phyloP scores from a whole-genome alignment of 139 green algal species.

The Coelastrella sp. region DNA sequence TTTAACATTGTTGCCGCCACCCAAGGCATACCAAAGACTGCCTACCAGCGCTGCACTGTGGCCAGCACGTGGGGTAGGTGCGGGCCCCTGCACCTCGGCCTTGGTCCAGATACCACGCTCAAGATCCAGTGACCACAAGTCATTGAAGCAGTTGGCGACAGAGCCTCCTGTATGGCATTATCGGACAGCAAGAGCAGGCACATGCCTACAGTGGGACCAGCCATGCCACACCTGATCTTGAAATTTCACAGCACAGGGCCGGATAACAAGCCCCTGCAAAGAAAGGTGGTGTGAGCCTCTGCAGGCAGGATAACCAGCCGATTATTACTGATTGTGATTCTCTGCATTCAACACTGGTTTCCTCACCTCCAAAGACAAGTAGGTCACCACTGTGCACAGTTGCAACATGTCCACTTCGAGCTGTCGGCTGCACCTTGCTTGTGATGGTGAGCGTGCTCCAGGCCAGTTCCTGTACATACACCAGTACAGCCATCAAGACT shows the following conservation, averaged over 20 bases:
- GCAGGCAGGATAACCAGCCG: too few species aligned
- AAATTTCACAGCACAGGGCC: neutral
- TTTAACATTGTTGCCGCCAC: conserved; percentile 92
- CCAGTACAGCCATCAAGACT: neutral
- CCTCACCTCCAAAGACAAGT: conserved; percentile 65
- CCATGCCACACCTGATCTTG: neutral
- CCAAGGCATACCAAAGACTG: conserved; percentile 84
- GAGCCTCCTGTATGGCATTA: conserved; percentile 73
- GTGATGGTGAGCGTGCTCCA: conserved; percentile 5
- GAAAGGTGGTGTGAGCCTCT: too few species aligned
- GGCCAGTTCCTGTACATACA: neutral
- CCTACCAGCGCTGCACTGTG: conserved; percentile 76
- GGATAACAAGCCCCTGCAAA: too few species aligned
- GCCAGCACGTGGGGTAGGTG: conserved; percentile 82
- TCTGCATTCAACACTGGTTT: neutral
- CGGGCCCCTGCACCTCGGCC: conserved; percentile 49
- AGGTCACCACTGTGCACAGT: conserved; percentile 53
- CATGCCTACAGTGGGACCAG: neutral
- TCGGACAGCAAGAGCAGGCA: neutral
- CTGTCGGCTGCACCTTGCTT: conserved; percentile 56
- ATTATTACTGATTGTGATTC: neutral
- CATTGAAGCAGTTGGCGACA: conserved; percentile 89
- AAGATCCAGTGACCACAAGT: conserved; percentile 88
- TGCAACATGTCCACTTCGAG: conserved; percentile 81
- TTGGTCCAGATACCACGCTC: conserved; percentile 73